Conservation (phyloP, 441 rosid genomes). For the Cnidoscolus chayamansa region DNA sequence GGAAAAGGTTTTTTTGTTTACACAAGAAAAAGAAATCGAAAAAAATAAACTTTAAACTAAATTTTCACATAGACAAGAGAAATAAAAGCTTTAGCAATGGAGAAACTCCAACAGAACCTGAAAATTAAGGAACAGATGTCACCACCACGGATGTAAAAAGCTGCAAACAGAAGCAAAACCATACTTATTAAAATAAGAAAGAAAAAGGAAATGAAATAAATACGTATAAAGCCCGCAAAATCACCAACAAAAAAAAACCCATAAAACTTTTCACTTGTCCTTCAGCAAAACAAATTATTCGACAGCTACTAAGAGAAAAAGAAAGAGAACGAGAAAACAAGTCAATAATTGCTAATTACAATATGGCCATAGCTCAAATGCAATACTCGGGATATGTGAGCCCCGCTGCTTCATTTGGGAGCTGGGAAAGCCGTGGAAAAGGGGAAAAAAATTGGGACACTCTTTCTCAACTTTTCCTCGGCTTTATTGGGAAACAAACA, state of each 20-base stretch:
- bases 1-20: not conserved
- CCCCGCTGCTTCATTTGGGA: slow-evolving; percentile 9
- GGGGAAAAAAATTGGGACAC: not conserved
- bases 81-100: not conserved
- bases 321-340: not conserved
- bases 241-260: not conserved
- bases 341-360: not conserved
- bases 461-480: slow-evolving; percentile 12
- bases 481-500: slow-evolving; percentile 22
- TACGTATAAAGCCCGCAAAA: not conserved
- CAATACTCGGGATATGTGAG: not conserved
- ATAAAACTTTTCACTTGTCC: not conserved
- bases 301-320: no score
- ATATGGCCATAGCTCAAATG: not conserved
- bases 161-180: slow-evolving; percentile 16
- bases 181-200: not conserved
- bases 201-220: not conserved
- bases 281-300: not conserved
- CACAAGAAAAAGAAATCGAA: not conserved
- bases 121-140: not conserved
- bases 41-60: no score
- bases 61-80: not conserved
- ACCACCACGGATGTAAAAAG: slow-evolving; percentile 11
- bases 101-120: slow-evolving; percentile 1
- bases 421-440: slow-evolving; percentile 17